A percentile compares a stretch with the other conserved stretches of the same genome.
Evolutionary conservation across 1,139 yeast genomes (phyloP).

Genomic region (Taphrina communis): DNA sequence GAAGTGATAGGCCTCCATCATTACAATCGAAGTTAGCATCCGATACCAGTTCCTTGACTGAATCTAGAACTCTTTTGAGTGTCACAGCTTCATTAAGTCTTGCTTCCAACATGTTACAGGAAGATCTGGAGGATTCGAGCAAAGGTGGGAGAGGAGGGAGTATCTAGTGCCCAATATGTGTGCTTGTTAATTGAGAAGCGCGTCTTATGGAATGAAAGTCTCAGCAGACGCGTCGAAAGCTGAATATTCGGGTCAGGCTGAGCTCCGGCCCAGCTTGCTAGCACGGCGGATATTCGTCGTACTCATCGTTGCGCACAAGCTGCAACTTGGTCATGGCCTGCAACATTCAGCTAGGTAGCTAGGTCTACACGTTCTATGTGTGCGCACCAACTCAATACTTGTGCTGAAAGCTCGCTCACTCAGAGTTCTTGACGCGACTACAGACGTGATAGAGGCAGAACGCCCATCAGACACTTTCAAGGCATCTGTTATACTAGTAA

Average conservation of each 20-base stretch:
- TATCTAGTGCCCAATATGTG: not conserved
- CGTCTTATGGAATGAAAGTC: slow-evolving; percentile 15
- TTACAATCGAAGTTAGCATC: slow-evolving; percentile 75
- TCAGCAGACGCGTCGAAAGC: slow-evolving; percentile 6
- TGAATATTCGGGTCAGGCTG: not conserved
- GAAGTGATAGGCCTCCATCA: slow-evolving; percentile 91
- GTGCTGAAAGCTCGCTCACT: too few species aligned
- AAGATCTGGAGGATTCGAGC: not conserved
- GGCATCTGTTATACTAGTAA: too few species aligned
- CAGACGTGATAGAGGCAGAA: too few species aligned
- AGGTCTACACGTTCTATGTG: too few species aligned
- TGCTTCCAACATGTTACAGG: slow-evolving; percentile 84
- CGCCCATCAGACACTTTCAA: too few species aligned
- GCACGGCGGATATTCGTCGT: not conserved
- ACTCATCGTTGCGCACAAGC: slow-evolving; percentile 9
- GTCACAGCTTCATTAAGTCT: slow-evolving; percentile 91
- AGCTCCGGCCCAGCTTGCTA: not conserved
- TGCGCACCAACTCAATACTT: too few species aligned
- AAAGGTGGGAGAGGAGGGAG: not conserved
- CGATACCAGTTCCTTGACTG: slow-evolving; percentile 40
- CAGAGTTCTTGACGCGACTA: too few species aligned
- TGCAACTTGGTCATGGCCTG: not conserved
- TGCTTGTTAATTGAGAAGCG: not conserved
- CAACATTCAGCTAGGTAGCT: too few species aligned
- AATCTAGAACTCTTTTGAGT: slow-evolving; percentile 66